Evolutionary conservation across 768 basidiomycete genomes (phyloP), one percentile per base, ranked within the genome.

Genomic region (Pisolithus marmoratus): DNA sequence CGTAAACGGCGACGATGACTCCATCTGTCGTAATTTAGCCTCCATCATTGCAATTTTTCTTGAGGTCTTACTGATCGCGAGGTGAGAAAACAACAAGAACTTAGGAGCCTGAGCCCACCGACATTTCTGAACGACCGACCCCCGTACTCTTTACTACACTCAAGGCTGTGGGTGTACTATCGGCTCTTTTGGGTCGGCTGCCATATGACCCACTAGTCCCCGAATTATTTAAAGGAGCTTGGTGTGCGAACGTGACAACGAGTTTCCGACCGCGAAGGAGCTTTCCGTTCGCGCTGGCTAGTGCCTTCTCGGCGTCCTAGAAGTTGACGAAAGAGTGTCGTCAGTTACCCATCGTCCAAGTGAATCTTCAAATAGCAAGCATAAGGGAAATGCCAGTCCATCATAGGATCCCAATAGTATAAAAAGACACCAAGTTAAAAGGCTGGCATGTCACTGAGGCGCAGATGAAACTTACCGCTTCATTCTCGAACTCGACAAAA

Each of bases 11-110:
- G 59, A 60, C 14, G 60, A 64, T 51, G 53, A 64, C 59, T 83
- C 82, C 79, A 96, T 83, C 56, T 90, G 82, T 17, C 83, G 80
- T 22, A 99, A 74, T 68, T 99, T 99, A 2, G 95, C 95, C 70
- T 99, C 96, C 79, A 97, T 87, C 61, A 86, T 81, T 8, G 94
- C 93, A 59, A 99, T 99, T 70, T 97, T 96, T 59, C 83, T 84
- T 41, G 79, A 72, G 2, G 90, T 94, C 46, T 90, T 94, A 43
- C 60, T 60, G 51, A 46, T 36, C 51, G 23, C 22, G 38, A 22
- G 40, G 61, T 19, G 62, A 56, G 23, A 15, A 27, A 43, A 50
- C 46, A 40, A 29, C 9, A 31, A n/a, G 37, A 24, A 36, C 15
- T 38, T 8, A 20, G 7, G 49, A 20, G 7, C 23, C 24, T 50